phyloP scores from a whole-genome alignment of 768 basidiomycete species.

The Mycena olivaceomarginata region DNA sequence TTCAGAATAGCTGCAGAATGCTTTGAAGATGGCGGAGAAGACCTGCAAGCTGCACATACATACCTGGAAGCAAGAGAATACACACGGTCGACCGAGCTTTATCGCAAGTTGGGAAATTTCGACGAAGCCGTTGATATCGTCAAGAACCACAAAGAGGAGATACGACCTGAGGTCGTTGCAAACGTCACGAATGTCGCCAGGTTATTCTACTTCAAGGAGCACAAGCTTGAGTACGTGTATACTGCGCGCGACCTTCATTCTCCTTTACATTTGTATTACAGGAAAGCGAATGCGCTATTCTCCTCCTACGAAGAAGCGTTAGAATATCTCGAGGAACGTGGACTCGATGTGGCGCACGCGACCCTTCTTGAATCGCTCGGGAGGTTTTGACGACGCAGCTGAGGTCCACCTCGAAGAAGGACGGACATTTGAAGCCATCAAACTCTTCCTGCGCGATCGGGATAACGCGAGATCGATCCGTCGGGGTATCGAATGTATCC shows the following conservation, averaged over 20 bases:
- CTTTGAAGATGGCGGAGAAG: constrained; percentile 62
- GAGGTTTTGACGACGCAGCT: constrained; percentile 69
- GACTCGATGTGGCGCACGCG: constrained; percentile 69
- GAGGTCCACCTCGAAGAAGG: constrained; percentile 70
- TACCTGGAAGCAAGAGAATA: constrained; percentile 67
- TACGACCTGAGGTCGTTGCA: constrained; percentile 21
- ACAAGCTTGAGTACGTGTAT: constrained; percentile 51
- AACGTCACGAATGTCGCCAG: constrained; percentile 34
- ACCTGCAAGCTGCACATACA: constrained; percentile 64
- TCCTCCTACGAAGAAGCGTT: constrained; percentile 68
- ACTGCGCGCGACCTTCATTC: not conserved
- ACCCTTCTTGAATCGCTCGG: constrained; percentile 64
- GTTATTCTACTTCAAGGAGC: constrained; percentile 44
- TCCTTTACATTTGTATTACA: constrained; percentile 47
- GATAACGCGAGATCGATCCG: constrained; percentile 49
- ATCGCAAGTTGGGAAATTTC: constrained; percentile 69
- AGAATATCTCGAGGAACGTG: constrained; percentile 74
- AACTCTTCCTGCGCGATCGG: constrained; percentile 61
- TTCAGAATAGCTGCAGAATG: constrained; percentile 68
- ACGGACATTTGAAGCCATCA: constrained; percentile 67
- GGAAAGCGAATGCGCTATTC: constrained; percentile 71
- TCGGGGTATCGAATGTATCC: constrained; percentile 61
- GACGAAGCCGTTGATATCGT: constrained; percentile 66
- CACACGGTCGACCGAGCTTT: constrained; percentile 65
- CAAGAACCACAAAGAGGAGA: constrained; percentile 22